Evolutionary conservation across 441 rosid genomes (phyloP), one percentile per base, ranked within the genome.

Genomic region (Erodium moschatum): DNA sequence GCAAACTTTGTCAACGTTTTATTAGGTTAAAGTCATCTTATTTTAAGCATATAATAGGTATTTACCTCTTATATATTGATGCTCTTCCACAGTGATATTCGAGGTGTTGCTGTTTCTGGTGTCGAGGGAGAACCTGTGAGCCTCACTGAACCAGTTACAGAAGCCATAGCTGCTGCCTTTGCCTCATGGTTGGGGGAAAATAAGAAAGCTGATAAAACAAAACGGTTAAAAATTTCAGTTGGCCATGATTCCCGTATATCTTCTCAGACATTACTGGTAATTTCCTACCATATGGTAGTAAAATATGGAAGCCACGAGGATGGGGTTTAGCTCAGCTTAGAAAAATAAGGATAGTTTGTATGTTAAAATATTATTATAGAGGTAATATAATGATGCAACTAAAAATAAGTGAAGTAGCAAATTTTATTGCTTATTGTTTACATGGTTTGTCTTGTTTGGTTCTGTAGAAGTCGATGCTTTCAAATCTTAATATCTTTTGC

Each of bases 231-330:
- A 72, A 85, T 94, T 64, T 91, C 98, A 52, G 77, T 89, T 60
- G 97, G 98, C 70, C 98, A 91, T 74, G 98, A 94, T 83, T 94
- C 98, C 67, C 95, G 97, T 64, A 83, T 94, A 77, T 94, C 99
- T 78, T 97, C 97, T 31, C 84, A 83, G 72, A 63, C 74, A 52
- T 83, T 94, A 72, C 86, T 80, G 87, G 97, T 91, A 81, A 20
- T 24, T 21, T 77, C 65, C 68, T 61, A 71, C 35, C 63, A 65
- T 19, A 10, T 64, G 9, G 62, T 31, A 38, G 31, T 71, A 33
- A 63, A 27, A 13, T n/a, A 63, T 63, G 66, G 33, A 61, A 24
- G 65, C 16, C 64, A 12, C 16, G 12, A 24, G 65, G 65, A 61
- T 61, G 38, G 0, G 65, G 9, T 27, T 56, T 61, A 11, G 8